Base-by-base conservation (phyloP, 2,329 filamentous ascomycete species). In the Lomentospora prolificans region DNA sequence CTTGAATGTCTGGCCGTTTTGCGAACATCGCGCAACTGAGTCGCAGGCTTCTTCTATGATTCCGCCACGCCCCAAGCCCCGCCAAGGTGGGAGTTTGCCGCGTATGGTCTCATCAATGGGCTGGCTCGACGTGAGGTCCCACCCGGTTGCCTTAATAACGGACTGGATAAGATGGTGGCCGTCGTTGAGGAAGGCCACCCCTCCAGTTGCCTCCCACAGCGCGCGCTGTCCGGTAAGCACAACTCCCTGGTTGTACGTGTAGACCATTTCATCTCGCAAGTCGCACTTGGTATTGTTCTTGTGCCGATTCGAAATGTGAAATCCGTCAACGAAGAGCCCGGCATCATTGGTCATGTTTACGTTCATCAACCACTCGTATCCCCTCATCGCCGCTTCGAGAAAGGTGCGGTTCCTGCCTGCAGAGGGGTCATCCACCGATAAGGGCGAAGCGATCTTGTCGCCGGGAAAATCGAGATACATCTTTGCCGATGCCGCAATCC, bases 161-260 rank as follows among this genome's bases (percentile, higher is more conserved):
- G 81, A 81, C 46, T 79, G 75, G 41, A 96, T 76, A 6, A 96
- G 79, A n/a, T 72, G 66, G 67, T 96, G 90, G 0, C 89, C 92
- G 57, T 96, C 90, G 19, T 79, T 69, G 1, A 96, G 75, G 65
- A 90, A 96, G 1, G 72, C 76, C 2, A 74, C 68, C n/a, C 83
- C 79, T 10, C 86, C 87, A 0, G 89, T 96, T 12, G 83, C 84
- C 59, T 88, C 79, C 82, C 87, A 96, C 0, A 96, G 76, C 1
- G 85, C 87, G 31, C 89, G 81, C 56, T 90, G 81, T 10, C 90
- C 91, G 3, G 88, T 90, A 22, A 96, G 79, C 1, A 97, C 65
- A 3, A 96, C 90, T 22, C 91, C 92, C 69, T 97, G 92, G 70
- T 97, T 97, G 73, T 97, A 96, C 0, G 90, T 95, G 69, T 91